Evolutionary conservation across 2,329 filamentous ascomycete species (phyloP).

Genomic region (Parascedosporium putredinis): DNA sequence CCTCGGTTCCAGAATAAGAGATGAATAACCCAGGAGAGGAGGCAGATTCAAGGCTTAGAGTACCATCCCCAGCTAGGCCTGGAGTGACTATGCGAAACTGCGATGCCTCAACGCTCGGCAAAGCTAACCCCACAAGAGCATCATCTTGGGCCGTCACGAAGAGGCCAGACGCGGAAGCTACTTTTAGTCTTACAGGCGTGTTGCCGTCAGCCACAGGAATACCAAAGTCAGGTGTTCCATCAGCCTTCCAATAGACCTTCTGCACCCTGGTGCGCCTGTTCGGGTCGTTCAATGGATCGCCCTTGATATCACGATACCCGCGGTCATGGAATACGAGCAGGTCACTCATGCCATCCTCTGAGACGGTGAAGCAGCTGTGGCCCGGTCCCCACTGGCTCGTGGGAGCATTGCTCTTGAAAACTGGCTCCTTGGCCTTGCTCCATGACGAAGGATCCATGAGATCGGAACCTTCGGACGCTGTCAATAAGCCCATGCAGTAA

Average conservation of each 20-base stretch:
- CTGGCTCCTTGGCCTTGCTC: conserved; percentile 16
- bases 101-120: not conserved
- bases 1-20: not conserved
- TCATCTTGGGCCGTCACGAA: conserved; percentile 5
- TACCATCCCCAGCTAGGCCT: not conserved
- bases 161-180: conserved; percentile 6
- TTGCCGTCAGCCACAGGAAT: conserved; percentile 16
- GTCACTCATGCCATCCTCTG: conserved; percentile 19
- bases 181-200: conserved; percentile 15
- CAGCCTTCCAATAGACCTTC: conserved; percentile 20
- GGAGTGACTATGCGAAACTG: not conserved
- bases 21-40: not conserved
- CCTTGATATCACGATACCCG: conserved; percentile 17
- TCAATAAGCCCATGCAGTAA: conserved; percentile 19
- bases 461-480: conserved; percentile 13
- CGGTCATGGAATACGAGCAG: conserved; percentile 18
- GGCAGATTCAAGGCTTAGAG: not conserved
- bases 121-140: not conserved
- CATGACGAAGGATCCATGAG: conserved; percentile 17
- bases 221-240: conserved; percentile 20
- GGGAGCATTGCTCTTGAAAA: conserved; percentile 17
- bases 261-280: conserved; percentile 19
- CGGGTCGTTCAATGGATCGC: conserved; percentile 17
- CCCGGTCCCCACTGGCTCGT: conserved; percentile 20
- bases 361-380: conserved; percentile 19